These are phyloP conservation scores for Penicillium verrucosum DNA, from an alignment of 2,329 filamentous ascomycete genomes.

Conservation along the genomic window DNA sequence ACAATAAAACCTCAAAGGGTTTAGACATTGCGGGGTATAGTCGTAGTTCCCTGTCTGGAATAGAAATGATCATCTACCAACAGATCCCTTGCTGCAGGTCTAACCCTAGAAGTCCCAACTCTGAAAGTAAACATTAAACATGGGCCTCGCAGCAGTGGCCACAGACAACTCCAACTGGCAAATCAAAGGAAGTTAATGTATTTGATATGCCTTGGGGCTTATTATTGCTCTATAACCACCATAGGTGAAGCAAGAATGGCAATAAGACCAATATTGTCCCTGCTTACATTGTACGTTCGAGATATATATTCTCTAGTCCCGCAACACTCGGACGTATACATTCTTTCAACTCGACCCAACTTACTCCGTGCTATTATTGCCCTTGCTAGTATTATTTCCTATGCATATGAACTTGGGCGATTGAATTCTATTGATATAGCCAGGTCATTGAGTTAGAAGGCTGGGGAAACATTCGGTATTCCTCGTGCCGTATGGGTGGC, in stretches of 20 bases:
- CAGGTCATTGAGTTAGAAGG: neutral
- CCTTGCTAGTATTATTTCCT: neutral
- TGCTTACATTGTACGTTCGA: neutral
- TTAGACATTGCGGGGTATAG: conserved; percentile 2
- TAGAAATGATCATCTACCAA: neutral
- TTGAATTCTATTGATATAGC: neutral
- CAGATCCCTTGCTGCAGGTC: neutral
- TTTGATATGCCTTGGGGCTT: neutral
- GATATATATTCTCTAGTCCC: neutral
- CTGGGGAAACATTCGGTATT: neutral
- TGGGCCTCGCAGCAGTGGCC: neutral
- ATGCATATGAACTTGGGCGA: no score
- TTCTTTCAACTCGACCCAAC: neutral
- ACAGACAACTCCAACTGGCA: neutral
- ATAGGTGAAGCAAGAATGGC: neutral
- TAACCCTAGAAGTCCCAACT: neutral
- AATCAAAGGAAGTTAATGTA: neutral
- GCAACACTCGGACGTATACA: neutral
- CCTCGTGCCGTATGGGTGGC: neutral
- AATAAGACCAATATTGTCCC: neutral
- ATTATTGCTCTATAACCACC: neutral
- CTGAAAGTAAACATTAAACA: neutral
- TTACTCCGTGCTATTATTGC: no score
- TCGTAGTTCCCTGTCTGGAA: neutral
- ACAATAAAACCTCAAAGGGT: neutral